These are phyloP conservation scores for Apiosordaria backusii DNA, from an alignment of 495 filamentous ascomycete genomes.

Conservation along the genomic window DNA sequence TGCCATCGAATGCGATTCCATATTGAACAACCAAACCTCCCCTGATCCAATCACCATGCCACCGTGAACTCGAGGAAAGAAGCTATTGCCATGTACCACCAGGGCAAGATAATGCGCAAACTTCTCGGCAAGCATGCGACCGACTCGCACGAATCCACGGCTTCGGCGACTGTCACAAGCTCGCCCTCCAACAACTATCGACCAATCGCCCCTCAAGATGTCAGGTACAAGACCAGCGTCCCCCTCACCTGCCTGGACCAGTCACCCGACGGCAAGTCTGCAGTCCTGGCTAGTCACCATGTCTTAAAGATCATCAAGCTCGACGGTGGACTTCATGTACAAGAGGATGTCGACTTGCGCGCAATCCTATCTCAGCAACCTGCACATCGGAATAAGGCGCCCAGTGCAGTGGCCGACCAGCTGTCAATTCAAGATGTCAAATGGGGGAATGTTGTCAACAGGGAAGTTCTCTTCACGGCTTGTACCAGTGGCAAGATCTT, in stretches of 20 bases:
- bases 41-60: background rate
- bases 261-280: slow-evolving; percentile 70
- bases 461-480: slow-evolving; percentile 69
- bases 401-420: slow-evolving; percentile 59
- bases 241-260: slow-evolving; percentile 74
- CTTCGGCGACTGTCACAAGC: slow-evolving; percentile 32
- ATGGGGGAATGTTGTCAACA: slow-evolving; percentile 59
- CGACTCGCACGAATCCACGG: slow-evolving; percentile 37
- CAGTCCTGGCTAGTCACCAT: slow-evolving; percentile 75
- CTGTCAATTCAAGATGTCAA: slow-evolving; percentile 80
- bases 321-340: slow-evolving; percentile 58
- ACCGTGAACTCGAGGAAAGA: background rate
- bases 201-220: slow-evolving; percentile 67
- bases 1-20: background rate
- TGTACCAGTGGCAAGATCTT: slow-evolving; percentile 83
- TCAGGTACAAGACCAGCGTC: slow-evolving; percentile 66
- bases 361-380: slow-evolving; percentile 68
- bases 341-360: slow-evolving; percentile 77
- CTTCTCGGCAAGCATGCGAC: slow-evolving; percentile 45
- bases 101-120: slow-evolving; percentile 52
- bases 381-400: slow-evolving; percentile 53
- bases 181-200: slow-evolving; percentile 44
- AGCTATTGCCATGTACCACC: slow-evolving; percentile 15
- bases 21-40: background rate
- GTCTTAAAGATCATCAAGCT: slow-evolving; percentile 80